phyloP scores from a whole-genome alignment of 805 yeast genomes.

The Lipomyces chichibuensis region DNA sequence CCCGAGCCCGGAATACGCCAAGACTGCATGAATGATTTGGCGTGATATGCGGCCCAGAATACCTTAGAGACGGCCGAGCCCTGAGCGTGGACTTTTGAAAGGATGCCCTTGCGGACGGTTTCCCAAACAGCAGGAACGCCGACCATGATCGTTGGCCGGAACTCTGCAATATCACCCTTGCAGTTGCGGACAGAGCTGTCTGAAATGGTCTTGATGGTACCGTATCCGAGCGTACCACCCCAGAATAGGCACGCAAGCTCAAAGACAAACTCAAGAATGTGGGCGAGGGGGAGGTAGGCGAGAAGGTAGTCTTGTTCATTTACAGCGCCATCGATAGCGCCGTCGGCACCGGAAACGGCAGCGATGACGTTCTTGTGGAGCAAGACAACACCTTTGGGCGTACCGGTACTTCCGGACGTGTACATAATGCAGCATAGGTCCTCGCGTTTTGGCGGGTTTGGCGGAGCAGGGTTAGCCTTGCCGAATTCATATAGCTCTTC shows the following conservation, averaged over 20 bases:
- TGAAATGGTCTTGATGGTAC: conserved; percentile 86
- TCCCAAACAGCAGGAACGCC: conserved; percentile 99
- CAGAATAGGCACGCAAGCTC: conserved; percentile 80
- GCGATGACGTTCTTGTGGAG: conserved; percentile 71
- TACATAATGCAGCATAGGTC: conserved; percentile 79
- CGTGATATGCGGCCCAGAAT: conserved; percentile 84
- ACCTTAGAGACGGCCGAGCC: conserved; percentile 71
- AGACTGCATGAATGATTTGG: conserved; percentile 65
- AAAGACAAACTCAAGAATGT: conserved; percentile 88
- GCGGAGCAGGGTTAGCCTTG: conserved; percentile 49
- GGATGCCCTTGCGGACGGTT: conserved; percentile 86
- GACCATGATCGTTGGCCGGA: conserved; percentile 91
- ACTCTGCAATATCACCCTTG: conserved; percentile 81
- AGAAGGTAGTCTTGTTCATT: conserved; percentile 68
- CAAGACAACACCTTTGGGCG: conserved; percentile 81
- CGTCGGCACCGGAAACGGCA: conserved; percentile 81
- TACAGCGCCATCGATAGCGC: conserved; percentile 57
- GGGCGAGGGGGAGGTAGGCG: conserved; percentile 93
- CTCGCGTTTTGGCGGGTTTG: conserved; percentile 55
- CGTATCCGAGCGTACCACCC: conserved; percentile 92
- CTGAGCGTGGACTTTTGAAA: conserved; percentile 68
- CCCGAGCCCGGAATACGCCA: conserved; percentile 75
- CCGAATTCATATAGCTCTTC: conserved; percentile 68
- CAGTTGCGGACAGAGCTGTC: conserved; percentile 82
- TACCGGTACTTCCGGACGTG: conserved; percentile 85